Conservation (phyloP, 257 asterid genomes). For the Leptodermis oblonga region DNA sequence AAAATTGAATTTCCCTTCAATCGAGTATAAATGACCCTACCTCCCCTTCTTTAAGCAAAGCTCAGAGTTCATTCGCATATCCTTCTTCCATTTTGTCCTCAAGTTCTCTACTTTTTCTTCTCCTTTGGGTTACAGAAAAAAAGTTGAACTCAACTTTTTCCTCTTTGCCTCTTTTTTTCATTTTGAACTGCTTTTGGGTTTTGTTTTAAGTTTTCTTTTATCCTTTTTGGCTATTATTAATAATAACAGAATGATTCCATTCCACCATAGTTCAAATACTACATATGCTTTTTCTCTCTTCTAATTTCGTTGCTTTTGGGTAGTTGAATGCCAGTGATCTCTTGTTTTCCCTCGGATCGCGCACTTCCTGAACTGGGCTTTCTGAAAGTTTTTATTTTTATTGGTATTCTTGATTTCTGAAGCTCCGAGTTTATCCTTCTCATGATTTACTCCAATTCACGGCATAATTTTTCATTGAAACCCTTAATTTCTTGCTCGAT, state of each 20-base stretch:
- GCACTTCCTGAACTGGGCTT: slow-evolving; percentile 12
- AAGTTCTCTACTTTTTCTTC: slow-evolving; percentile 3
- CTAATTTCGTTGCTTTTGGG: background rate
- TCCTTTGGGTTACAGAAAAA: slow-evolving; percentile 18
- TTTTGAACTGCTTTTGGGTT: background rate
- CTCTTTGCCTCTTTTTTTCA: slow-evolving; percentile 26
- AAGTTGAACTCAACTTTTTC: slow-evolving; percentile 22
- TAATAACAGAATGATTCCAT: slow-evolving; percentile 15
- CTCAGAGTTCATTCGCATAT: background rate
- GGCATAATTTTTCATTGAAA: slow-evolving; percentile 25
- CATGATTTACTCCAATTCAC: slow-evolving; percentile 37
- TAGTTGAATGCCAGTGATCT: background rate
- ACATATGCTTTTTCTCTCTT: slow-evolving; percentile 11
- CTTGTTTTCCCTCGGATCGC: slow-evolving; percentile 15
- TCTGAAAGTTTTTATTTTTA: slow-evolving; percentile 8
- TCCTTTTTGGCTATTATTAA: background rate
- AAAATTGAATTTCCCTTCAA: no score
- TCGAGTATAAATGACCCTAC: background rate
- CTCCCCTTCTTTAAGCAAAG: background rate
- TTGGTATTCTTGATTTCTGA: slow-evolving; percentile 15
- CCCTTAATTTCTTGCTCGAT: slow-evolving; percentile 40
- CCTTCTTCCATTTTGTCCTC: background rate
- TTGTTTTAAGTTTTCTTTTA: background rate
- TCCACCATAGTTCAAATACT: slow-evolving; percentile 5
- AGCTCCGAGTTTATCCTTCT: slow-evolving; percentile 30